Conservation (phyloP, 257 asterid genomes). For the Striga asiatica region DNA sequence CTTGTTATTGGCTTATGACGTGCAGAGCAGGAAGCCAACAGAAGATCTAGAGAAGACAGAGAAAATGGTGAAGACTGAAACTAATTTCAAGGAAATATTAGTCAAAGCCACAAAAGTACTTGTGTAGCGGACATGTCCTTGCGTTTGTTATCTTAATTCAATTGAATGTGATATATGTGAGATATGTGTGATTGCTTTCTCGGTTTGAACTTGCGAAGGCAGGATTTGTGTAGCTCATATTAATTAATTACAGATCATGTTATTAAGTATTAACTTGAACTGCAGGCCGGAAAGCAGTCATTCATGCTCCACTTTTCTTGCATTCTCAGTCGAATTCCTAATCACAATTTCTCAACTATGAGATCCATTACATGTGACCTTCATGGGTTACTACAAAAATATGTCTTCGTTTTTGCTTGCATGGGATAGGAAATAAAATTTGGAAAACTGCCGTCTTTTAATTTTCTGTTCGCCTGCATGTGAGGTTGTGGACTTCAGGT, state of each 20-base stretch:
- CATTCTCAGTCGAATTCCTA: too few species aligned
- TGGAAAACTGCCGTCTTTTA: too few species aligned
- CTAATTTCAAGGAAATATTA: neutral
- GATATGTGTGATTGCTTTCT: neutral
- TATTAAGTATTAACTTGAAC: too few species aligned
- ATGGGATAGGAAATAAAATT: too few species aligned
- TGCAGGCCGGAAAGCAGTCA: neutral
- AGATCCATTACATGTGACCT: neutral
- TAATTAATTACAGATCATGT: neutral
- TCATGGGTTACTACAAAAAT: too few species aligned
- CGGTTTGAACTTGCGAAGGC: neutral
- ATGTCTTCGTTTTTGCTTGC: too few species aligned
- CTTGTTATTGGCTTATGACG: neutral
- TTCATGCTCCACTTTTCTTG: too few species aligned
- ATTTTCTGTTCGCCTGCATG: too few species aligned
- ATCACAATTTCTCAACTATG: neutral
- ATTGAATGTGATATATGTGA: neutral
- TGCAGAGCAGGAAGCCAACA: constrained; percentile 45
- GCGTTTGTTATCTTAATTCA: neutral
- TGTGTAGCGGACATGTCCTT: neutral
- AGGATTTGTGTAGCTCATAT: neutral
- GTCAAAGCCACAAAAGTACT: neutral
- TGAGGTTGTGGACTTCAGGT: too few species aligned
- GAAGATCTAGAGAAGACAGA: constrained; percentile 23
- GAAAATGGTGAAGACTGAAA: constrained; percentile 32